Evolutionary conservation across 345 rosid species (phyloP).

Genomic region (Hypericum perforatum): DNA sequence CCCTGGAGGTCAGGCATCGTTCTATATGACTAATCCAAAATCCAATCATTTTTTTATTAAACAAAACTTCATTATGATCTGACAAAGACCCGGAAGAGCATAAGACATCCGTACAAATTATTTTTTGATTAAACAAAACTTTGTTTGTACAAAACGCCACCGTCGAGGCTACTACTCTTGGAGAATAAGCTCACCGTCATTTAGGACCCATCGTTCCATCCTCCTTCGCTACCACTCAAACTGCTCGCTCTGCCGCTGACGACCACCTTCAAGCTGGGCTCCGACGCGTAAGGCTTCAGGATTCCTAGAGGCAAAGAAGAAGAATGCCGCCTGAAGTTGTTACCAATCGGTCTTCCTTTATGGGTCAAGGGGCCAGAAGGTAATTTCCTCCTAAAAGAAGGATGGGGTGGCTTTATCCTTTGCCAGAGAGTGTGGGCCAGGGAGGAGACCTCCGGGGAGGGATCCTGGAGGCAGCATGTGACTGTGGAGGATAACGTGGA

Average conservation of each 20-base stretch:
- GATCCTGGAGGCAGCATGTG: constrained; percentile 1
- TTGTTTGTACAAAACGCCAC: constrained; percentile 6
- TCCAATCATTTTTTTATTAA: too few species aligned
- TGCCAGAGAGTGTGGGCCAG: constrained; percentile 24
- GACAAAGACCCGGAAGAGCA: too few species aligned
- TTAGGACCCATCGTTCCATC: constrained; percentile 11
- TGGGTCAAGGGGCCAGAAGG: constrained; percentile 13
- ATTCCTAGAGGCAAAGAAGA: constrained; percentile 19
- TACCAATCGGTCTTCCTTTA: constrained; percentile 18
- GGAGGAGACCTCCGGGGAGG: constrained; percentile 12
- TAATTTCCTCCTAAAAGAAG: too few species aligned
- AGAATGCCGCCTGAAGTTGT: constrained; percentile 15
- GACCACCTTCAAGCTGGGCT: too few species aligned
- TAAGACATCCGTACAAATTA: too few species aligned
- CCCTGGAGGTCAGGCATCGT: too few species aligned
- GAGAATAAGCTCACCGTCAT: constrained; percentile 2
- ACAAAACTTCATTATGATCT: too few species aligned
- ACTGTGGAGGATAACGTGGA: constrained; percentile 18
- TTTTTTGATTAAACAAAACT: too few species aligned
- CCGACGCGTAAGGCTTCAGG: constrained; percentile 57
- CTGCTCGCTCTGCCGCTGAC: too few species aligned
- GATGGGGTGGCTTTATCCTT: too few species aligned
- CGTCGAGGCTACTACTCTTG: neutral
- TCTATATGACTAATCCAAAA: too few species aligned
- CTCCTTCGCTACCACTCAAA: too few species aligned